A percentile compares a stretch with the other conserved stretches of the same genome.
These are phyloP conservation scores for Gaeumannomyces sp. DNA, from an alignment of 2,329 filamentous ascomycete genomes.

Conservation along the genomic window DNA sequence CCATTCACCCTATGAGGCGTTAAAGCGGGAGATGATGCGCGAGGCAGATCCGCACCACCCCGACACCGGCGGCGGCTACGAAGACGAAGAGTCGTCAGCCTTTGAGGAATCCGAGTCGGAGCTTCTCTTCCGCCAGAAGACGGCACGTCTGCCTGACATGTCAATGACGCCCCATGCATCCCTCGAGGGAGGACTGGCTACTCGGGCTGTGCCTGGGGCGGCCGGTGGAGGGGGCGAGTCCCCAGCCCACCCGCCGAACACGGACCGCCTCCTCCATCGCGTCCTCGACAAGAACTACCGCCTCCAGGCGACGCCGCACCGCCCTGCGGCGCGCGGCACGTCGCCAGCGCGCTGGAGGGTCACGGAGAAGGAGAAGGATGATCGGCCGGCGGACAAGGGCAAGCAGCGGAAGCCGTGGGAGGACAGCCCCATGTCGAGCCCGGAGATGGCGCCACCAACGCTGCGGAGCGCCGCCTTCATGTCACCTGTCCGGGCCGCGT, in stretches of 20 bases:
- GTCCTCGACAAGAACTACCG: constrained; percentile 96
- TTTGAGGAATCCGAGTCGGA: constrained; percentile 36
- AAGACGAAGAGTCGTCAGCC: constrained; percentile 31
- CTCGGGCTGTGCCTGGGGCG: constrained; percentile 13
- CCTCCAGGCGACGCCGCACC: constrained; percentile 83
- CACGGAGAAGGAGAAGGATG: constrained; percentile 19
- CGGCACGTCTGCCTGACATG: constrained; percentile 53
- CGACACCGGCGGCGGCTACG: constrained; percentile 25
- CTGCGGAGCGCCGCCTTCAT: constrained; percentile 81
- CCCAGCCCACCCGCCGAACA: constrained; percentile 27
- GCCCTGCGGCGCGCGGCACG: constrained; percentile 34
- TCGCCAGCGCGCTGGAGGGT: constrained; percentile 39
- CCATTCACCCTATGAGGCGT: constrained; percentile 69
- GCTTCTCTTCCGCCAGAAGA: constrained; percentile 41
- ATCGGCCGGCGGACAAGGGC: constrained; percentile 16
- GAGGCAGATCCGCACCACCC: constrained; percentile 7
- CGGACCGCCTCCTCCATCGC: constrained; percentile 79
- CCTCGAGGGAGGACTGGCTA: constrained; percentile 22
- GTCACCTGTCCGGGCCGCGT: constrained; percentile 53
- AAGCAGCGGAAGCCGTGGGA: constrained; percentile 36
- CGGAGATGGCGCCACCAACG: constrained; percentile 74
- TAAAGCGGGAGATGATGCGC: constrained; percentile 59
- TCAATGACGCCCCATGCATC: constrained; percentile 56
- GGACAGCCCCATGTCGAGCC: constrained; percentile 59
- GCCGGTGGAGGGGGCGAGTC: constrained; percentile 12